Conservation (phyloP, 208 protist genomes). For the Novymonas esmeraldas region DNA sequence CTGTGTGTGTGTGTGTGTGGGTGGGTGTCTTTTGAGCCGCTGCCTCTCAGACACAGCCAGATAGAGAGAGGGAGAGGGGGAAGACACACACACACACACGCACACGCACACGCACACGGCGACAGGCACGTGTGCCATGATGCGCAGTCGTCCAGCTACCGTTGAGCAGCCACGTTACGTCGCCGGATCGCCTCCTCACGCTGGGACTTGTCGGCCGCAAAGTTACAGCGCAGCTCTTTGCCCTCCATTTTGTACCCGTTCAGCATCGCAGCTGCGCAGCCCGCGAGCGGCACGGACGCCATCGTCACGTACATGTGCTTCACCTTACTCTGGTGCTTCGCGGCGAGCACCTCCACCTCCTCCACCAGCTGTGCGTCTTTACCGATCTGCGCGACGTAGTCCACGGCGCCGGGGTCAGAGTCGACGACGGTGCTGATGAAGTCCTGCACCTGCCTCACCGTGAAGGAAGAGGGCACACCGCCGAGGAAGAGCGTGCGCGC, state of each 20-base stretch:
- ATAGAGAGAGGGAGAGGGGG: too few relatives aligned
- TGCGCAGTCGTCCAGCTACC: too few relatives aligned
- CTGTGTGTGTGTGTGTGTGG: too few relatives aligned
- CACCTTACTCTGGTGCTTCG: constrained; percentile 55
- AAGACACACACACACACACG: too few relatives aligned
- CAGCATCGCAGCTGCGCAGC: constrained; percentile 46
- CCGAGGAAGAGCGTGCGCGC: constrained; percentile 87
- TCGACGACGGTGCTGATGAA: constrained; percentile 69
- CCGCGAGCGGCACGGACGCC: constrained; percentile 55
- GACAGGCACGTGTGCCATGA: too few relatives aligned
- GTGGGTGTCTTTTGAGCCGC: too few relatives aligned
- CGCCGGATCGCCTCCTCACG: constrained; percentile 68
- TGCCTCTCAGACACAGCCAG: too few relatives aligned
- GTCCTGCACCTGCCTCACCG: constrained; percentile 53
- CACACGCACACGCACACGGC: too few relatives aligned
- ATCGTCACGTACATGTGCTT: constrained; percentile 84
- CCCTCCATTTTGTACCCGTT: constrained; percentile 61
- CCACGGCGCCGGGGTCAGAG: constrained; percentile 29
- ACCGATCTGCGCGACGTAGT: constrained; percentile 34
- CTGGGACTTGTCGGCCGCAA: constrained; percentile 80
- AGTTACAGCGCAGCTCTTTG: constrained; percentile 75
- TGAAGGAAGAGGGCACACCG: constrained; percentile 66
- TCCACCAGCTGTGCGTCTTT: constrained; percentile 44
- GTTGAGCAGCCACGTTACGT: too few relatives aligned
- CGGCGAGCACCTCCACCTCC: constrained; percentile 71